Percentiles rank a stretch among this genome's conserved stretches.
phyloP scores from a whole-genome alignment of 2,329 filamentous ascomycete genomes.

The Colletotrichum endophyticum region DNA sequence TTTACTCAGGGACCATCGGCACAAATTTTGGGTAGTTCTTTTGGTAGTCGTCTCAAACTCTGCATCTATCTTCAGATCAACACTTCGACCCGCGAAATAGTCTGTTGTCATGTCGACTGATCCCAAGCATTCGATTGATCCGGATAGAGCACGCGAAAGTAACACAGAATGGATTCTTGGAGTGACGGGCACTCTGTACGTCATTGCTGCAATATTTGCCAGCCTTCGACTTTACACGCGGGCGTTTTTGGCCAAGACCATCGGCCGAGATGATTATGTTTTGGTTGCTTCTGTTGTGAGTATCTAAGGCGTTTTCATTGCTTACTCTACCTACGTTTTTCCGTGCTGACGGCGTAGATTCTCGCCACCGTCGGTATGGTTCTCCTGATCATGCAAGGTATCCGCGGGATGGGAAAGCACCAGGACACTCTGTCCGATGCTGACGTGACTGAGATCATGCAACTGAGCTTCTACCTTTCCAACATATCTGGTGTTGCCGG shows the following conservation, averaged over 20 bases:
- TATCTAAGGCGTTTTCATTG: neutral
- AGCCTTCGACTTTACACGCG: neutral
- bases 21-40: too few relatives aligned
- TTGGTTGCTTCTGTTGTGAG: neutral
- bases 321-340: neutral
- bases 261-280: neutral
- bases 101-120: neutral
- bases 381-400: neutral
- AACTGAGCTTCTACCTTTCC: neutral
- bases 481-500: neutral
- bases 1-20: neutral
- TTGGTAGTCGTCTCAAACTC: neutral
- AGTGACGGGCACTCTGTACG: neutral
- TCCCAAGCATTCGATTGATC: neutral
- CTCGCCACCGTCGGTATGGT: neutral
- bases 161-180: neutral
- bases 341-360: neutral
- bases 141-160: neutral
- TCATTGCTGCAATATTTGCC: neutral
- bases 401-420: neutral
- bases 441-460: neutral
- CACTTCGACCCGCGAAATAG: neutral
- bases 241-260: neutral
- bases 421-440: neutral
- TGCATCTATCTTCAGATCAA: fast-evolving